phyloP scores from a whole-genome alignment of 768 basidiomycete genomes.

The Guyanaporus albipodus region DNA sequence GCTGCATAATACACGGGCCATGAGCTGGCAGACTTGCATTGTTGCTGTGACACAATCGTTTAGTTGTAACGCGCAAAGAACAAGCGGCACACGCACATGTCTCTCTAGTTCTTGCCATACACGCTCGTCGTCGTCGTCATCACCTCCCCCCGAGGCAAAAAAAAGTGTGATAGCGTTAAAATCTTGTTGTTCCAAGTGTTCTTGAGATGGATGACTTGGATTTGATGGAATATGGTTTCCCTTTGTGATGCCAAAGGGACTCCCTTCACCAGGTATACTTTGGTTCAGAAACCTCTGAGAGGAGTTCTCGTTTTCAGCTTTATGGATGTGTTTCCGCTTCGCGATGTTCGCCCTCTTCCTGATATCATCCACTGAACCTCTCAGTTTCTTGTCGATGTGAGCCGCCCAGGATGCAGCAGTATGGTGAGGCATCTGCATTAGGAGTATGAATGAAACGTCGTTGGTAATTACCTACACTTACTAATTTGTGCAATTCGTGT shows the following conservation, averaged over 20 bases:
- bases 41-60: conserved; percentile 27
- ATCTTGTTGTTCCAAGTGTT: conserved; percentile 34
- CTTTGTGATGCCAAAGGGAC: neutral
- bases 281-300: neutral
- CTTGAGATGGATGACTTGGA: conserved; percentile 2
- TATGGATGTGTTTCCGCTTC: conserved; percentile 37
- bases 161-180: conserved; percentile 51
- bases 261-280: conserved; percentile 1
- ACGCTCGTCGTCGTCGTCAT: conserved; percentile 43
- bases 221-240: neutral
- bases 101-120: conserved; percentile 49
- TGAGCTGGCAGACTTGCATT: conserved; percentile 37
- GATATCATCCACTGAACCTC: conserved; percentile 41
- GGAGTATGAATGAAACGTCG: neutral
- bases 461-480: conserved; percentile 17
- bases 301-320: neutral
- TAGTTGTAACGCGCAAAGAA: neutral
- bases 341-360: conserved; percentile 51
- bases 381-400: conserved; percentile 33
- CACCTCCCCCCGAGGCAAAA: conserved; percentile 50
- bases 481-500: conserved; percentile 43
- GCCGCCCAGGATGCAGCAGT: conserved; percentile 45
- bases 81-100: conserved; percentile 35
- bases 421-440: conserved; percentile 60
- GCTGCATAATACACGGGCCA: conserved; percentile 54